Conservation (phyloP, 179 eudicot genomes). For the Beta macrorhiza region DNA sequence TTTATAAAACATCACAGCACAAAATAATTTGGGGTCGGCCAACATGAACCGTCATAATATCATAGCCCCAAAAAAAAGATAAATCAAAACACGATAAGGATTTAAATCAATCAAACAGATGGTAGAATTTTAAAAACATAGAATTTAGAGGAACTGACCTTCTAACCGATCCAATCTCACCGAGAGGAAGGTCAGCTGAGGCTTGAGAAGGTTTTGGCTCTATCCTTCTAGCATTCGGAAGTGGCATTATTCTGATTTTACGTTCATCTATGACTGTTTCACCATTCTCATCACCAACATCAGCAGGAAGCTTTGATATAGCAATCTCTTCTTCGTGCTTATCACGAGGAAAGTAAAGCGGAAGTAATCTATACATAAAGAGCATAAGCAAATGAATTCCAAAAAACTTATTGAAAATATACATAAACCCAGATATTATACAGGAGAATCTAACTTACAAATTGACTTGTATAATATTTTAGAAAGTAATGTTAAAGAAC, state of each 20-base stretch:
- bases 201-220: slow-evolving; percentile 53
- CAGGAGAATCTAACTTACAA: background rate
- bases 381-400: slow-evolving; percentile 3
- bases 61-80: background rate
- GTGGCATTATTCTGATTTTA: slow-evolving; percentile 87
- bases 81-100: slow-evolving; percentile 1
- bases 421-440: slow-evolving; percentile 4
- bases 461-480: background rate
- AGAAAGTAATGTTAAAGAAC: background rate
- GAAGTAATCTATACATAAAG: slow-evolving; percentile 64
- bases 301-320: slow-evolving; percentile 86
- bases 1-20: background rate
- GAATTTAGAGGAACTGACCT: slow-evolving; percentile 46
- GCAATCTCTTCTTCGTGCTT: slow-evolving; percentile 91
- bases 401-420: background rate
- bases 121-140: background rate
- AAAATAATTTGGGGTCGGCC: background rate
- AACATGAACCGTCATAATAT: background rate
- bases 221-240: slow-evolving; percentile 65
- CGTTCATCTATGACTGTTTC: slow-evolving; percentile 91
- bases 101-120: background rate
- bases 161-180: slow-evolving; percentile 62
- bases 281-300: slow-evolving; percentile 99
- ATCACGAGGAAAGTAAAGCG: slow-evolving; percentile 97
- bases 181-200: slow-evolving; percentile 62